Evolutionary conservation across 1,284 basidiomycete genomes (phyloP), one percentile per base, ranked within the genome.

Genomic region (Wallemia hederae): DNA sequence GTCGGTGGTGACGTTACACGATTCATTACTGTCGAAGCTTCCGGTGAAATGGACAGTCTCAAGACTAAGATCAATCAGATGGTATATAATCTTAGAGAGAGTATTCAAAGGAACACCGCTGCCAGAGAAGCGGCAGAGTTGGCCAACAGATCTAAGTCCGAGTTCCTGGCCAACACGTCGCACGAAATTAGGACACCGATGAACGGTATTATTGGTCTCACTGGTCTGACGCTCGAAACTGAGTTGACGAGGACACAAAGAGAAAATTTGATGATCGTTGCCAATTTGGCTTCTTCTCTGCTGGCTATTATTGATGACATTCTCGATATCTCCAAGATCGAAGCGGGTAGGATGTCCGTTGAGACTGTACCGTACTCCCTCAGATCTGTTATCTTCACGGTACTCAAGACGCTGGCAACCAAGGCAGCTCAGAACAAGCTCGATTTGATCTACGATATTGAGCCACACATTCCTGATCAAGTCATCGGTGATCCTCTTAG

Each of bases 201-300:
- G 91, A 96, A 96, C 70, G 90, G 92, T 68, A 98, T 99, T 72
- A 98, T 99, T 66, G 92, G 89, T 22, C 94, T 99, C 90, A 99
- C 94, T 59, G 91, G 96, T 72, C 75, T 99, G 65, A 97, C 92
- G 19, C 79, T 98, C 58, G 92, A 98, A 70, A 85, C 84, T 60
- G 86, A 91, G 68, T 72, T 92, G 62, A 88, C 87, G 64, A 73
- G 87, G 65, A 83, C 82, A 56, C 88, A 91, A 71, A 76, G 92
- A 62, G 94, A 98, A 74, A 96, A 91, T 70, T 75, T 98, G 71
- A 77, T 97, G 66, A 81, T 97, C 39, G 94, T 99, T 2, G 91
- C 96, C 68, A 90, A 85, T 65, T 76, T 99, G 69, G 94, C 94
- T 0, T 79, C 87, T 63, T 92, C 89, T 27, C 74, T 99, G 66